Evolutionary conservation across 805 yeast genomes (phyloP), one percentile per base, ranked within the genome.

Genomic region (Candida boidinii): DNA sequence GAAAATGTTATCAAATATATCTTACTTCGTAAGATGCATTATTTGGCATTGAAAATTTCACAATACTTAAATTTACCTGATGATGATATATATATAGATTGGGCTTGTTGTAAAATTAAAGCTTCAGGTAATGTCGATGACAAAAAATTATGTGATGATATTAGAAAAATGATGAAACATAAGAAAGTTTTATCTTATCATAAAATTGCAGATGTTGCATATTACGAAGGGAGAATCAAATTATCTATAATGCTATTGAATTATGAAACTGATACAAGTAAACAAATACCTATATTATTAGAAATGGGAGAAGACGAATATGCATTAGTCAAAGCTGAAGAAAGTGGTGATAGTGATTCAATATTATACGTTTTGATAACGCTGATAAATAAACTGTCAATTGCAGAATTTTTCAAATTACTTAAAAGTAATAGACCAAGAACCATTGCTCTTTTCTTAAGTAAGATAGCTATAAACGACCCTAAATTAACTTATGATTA

Each of bases 61-160:
- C 66, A 69, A 13, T 60, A 70, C 19, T 61, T 66, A 42, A 58
- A 56, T 29, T 54, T 62, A 31, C 76, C 71, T 28, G 61, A 59
- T 31, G 70, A 70, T 46, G 40, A 54, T 12, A 70, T 92, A 0
- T 81, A 79, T 46, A 64, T 74, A 2, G 70, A 78, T 41, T 92
- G 97, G 97, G 88, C 95, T 5, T 71, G 79, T 37, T 58, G 69
- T 22, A 82, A 84, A 48, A 74, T 88, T 17, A 67, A 65, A 36
- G 56, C 58, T 20, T 77, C 79, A 12, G 46, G 65, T 6, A 68
- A 66, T 19, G 42, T 66, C 36, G 64, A 70, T 1, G 96, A 90
- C 48, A 62, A 64, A 5, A 74, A 73, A 23, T 54, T 90, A 9
- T 70, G 75, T 27, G 49, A 62, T 16, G 44, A 58, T 1, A 62